Percentiles rank a stretch among this genome's conserved stretches.
These are phyloP conservation scores for Leishmania mexicana DNA, from an alignment of 208 protist species.

Conservation along the genomic window DNA sequence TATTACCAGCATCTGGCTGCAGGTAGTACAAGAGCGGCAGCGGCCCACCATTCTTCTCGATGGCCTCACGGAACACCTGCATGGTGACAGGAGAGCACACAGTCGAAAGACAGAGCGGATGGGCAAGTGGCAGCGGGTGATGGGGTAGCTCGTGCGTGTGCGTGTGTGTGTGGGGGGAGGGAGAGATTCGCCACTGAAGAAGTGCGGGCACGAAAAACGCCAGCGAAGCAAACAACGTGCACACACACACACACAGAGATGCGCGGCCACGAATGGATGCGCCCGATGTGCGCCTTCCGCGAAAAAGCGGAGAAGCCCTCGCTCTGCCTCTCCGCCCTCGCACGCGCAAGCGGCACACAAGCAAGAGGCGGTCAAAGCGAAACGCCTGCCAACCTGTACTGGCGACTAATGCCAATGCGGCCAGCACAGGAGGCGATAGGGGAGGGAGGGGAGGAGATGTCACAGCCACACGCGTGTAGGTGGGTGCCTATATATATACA, in stretches of 20 bases:
- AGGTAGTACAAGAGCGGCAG: conserved; percentile 65
- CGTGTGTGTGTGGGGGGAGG: not conserved
- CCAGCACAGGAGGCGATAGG: not conserved
- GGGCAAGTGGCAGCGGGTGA: not conserved
- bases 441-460: too few relatives aligned
- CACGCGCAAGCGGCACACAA: not conserved
- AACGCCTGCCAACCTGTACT: not conserved
- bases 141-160: not conserved
- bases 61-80: conserved; percentile 48
- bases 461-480: not conserved
- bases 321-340: not conserved
- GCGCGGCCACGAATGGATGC: not conserved
- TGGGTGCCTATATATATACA: not conserved
- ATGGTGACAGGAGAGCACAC: conserved; percentile 17
- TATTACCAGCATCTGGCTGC: conserved; percentile 14
- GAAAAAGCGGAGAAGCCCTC: not conserved
- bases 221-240: not conserved
- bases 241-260: not conserved
- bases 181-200: not conserved
- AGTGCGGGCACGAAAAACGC: not conserved
- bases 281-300: not conserved
- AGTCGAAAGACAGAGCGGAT: not conserved
- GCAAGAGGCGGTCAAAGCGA: not conserved
- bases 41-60: conserved; percentile 37
- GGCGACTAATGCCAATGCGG: not conserved